Base-by-base conservation (phyloP, 2,329 filamentous ascomycete species). In the Sphaerostilbella broomeana region DNA sequence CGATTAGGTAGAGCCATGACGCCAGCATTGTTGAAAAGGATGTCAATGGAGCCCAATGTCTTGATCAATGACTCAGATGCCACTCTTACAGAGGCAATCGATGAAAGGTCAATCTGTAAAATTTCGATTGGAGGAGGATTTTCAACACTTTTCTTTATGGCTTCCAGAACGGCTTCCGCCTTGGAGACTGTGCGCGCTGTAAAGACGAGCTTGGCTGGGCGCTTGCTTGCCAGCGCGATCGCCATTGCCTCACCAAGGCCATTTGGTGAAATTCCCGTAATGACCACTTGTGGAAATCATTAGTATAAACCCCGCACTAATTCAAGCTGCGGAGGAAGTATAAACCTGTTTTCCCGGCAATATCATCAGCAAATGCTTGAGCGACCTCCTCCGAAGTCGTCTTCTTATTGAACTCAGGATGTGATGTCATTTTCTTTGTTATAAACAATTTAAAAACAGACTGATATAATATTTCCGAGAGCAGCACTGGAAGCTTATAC, bases 251-350 rank as follows among this genome's bases (percentile, higher is more conserved):
- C 36, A n/a, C 41, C 41, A 5, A 43, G 35, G 6, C 41, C 35
- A 26, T 40, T 40, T 18, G 41, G 41, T 10, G 29, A 40, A n/a
- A 43, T 19, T 6, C 41, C 41, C 8, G 41, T 43, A 16, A 43
- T 40, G 25, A 43, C 31, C 21, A 43, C 41, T 43, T 13, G 16
- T 15, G 13, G 4, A 20, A 6, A 10, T 6, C 9, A 8, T 5
- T 5, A 4, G 4, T 5, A 18, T 18, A n/a, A n/a, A n/a, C n/a
- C n/a, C n/a, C n/a, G n/a, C 6, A 5, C 4, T 7, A 3, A 11
- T 9, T 9, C 8, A 16, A 13, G 13, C 24, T 17, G 16, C 9
- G 10, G 17, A 22, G 2, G 16, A 18, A 17, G 5, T 8, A 31
- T 31, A 33, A 8, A 40, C 37, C 29, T 11, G 30, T 40, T 15